Conservation (phyloP, 2,329 filamentous ascomycete genomes). For the Trichoderma simmonsii region DNA sequence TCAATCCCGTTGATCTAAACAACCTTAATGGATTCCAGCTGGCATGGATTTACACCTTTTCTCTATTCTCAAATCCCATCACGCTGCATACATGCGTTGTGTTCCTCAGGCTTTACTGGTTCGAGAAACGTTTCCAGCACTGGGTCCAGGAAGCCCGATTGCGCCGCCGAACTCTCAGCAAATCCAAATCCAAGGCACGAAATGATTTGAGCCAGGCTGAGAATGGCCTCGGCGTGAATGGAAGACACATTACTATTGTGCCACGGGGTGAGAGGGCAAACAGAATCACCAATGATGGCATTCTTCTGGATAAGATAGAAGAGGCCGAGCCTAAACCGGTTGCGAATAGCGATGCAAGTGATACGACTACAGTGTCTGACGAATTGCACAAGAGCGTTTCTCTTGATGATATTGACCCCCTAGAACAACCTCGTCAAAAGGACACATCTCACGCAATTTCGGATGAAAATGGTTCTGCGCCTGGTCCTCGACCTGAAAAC, state of each 20-base stretch:
- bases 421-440: constrained; percentile 10
- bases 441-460: neutral
- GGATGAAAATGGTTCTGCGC: neutral
- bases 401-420: neutral
- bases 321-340: constrained; percentile 29
- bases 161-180: constrained; percentile 61
- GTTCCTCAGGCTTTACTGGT: constrained; percentile 93
- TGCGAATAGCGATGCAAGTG: constrained; percentile 38
- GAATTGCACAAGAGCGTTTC: constrained; percentile 25
- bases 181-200: constrained; percentile 53
- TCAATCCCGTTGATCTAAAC: constrained; percentile 78
- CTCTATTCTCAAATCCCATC: constrained; percentile 77
- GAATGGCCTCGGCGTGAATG: constrained; percentile 65
- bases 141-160: constrained; percentile 70
- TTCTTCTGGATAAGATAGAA: constrained; percentile 44
- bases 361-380: constrained; percentile 32
- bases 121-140: constrained; percentile 90
- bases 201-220: constrained; percentile 51
- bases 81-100: constrained; percentile 83
- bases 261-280: constrained; percentile 52
- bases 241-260: constrained; percentile 64
- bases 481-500: neutral
- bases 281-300: constrained; percentile 60
- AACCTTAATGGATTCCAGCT: constrained; percentile 68
- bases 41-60: constrained; percentile 66